Conservation (phyloP, 163 green algal species). For the Scenedesmus sp. region DNA sequence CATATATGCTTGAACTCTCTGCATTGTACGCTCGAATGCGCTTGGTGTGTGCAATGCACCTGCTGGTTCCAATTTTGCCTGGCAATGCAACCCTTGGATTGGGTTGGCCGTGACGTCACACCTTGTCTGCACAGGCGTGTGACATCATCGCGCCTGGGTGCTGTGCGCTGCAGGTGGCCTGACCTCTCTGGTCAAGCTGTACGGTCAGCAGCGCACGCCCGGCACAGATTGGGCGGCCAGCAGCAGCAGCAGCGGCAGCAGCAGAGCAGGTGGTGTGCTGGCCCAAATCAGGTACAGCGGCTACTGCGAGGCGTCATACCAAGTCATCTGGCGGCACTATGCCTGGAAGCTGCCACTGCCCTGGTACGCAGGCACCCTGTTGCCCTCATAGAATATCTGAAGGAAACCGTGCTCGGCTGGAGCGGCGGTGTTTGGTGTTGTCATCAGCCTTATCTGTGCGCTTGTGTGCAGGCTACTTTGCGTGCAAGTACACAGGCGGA, state of each 20-base stretch:
- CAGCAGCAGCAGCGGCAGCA: slow-evolving; percentile 48
- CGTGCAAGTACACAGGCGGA: no score
- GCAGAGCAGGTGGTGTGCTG: not conserved
- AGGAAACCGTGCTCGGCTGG: no score
- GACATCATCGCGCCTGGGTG: not conserved
- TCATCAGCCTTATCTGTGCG: no score
- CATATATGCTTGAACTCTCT: no score
- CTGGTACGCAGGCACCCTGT: not conserved
- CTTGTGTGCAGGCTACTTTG: no score
- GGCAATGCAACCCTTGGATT: no score
- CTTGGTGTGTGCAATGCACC: no score
- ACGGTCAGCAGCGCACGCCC: not conserved
- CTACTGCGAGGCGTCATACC: slow-evolving; percentile 44
- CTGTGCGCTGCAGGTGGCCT: slow-evolving; percentile 16
- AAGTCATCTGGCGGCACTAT: slow-evolving; percentile 47
- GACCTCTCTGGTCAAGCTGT: slow-evolving; percentile 34
- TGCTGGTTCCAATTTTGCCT: no score
- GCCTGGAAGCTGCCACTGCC: slow-evolving; percentile 30
- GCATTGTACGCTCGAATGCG: no score
- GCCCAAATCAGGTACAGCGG: slow-evolving; percentile 35
- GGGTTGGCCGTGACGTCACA: no score
- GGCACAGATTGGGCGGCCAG: slow-evolving; percentile 26
- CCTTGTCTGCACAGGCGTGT: not conserved
- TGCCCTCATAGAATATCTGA: not conserved
- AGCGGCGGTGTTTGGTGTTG: no score